Evolutionary conservation across 116 monocot genomes (phyloP).

Genomic region (Posidonia oceanica): DNA sequence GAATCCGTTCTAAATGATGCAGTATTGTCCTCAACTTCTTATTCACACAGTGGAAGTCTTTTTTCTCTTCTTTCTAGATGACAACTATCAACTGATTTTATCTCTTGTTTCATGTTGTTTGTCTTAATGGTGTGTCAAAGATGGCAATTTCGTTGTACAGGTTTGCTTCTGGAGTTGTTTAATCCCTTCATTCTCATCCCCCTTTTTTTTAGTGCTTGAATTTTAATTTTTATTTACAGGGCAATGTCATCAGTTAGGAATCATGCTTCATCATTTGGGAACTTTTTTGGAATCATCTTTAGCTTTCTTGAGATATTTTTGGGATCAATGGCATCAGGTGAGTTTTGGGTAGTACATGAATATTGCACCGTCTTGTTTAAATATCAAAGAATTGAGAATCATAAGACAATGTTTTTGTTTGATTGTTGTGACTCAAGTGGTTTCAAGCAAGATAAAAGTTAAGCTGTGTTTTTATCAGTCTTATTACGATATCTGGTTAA

Average conservation of each 20-base stretch:
- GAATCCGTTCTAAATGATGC: constrained; percentile 99
- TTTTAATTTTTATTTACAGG: constrained; percentile 26
- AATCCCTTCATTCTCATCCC: background rate
- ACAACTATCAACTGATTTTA: background rate
- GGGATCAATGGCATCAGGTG: constrained; percentile 93
- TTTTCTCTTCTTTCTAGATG: background rate
- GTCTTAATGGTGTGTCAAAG: constrained; percentile 28
- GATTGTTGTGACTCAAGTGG: background rate
- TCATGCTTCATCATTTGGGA: constrained; percentile 46
- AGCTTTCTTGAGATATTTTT: constrained; percentile 96
- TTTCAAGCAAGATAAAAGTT: background rate
- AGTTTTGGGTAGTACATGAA: background rate
- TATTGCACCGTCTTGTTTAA: background rate
- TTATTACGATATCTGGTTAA: no score
- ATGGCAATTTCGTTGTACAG: constrained; percentile 99
- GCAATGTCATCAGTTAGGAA: constrained; percentile 91
- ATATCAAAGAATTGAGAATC: no score
- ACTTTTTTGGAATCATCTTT: constrained; percentile 51
- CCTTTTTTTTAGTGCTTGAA: background rate
- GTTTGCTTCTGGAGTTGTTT: constrained; percentile 24
- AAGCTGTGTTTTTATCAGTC: no score
- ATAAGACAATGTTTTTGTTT: background rate
- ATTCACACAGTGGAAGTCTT: background rate
- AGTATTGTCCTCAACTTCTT: constrained; percentile 27
- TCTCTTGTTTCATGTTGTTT: background rate